These are phyloP conservation scores for Aspergillus quadricinctus DNA, from an alignment of 2,329 filamentous ascomycete species.

Conservation along the genomic window DNA sequence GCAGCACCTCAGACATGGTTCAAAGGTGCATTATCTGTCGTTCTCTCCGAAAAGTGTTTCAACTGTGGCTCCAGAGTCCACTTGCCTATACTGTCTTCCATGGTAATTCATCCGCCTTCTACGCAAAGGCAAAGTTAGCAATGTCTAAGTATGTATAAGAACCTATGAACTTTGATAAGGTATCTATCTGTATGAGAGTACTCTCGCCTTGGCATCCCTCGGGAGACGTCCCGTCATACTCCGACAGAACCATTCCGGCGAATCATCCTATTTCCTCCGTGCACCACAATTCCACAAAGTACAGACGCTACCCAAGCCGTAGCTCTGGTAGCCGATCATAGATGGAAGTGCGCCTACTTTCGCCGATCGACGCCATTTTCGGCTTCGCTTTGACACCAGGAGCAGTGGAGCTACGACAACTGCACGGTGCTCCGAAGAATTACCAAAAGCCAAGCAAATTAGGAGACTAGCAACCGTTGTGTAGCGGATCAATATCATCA, in stretches of 20 bases:
- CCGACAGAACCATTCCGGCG: background rate
- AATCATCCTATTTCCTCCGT: background rate
- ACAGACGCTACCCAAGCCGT: background rate
- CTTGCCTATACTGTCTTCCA: background rate
- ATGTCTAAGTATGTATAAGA: background rate
- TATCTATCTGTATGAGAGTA: background rate
- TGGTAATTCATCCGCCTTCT: background rate
- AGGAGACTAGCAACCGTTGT: background rate
- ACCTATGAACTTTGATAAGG: background rate
- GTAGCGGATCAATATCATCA: background rate
- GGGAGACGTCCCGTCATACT: background rate
- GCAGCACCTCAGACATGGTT: background rate
- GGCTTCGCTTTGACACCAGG: background rate
- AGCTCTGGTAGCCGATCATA: background rate
- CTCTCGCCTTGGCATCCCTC: background rate
- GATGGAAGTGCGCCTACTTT: background rate
- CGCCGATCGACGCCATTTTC: background rate
- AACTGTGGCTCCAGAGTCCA: background rate
- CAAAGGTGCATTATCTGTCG: background rate
- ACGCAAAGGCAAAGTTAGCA: background rate
- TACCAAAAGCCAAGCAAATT: background rate
- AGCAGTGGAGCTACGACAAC: background rate
- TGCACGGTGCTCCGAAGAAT: background rate
- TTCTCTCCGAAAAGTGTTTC: background rate
- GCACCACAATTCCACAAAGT: background rate